phyloP scores from a whole-genome alignment of 352 stramenopile genomes.

The Phytopythium litorale region DNA sequence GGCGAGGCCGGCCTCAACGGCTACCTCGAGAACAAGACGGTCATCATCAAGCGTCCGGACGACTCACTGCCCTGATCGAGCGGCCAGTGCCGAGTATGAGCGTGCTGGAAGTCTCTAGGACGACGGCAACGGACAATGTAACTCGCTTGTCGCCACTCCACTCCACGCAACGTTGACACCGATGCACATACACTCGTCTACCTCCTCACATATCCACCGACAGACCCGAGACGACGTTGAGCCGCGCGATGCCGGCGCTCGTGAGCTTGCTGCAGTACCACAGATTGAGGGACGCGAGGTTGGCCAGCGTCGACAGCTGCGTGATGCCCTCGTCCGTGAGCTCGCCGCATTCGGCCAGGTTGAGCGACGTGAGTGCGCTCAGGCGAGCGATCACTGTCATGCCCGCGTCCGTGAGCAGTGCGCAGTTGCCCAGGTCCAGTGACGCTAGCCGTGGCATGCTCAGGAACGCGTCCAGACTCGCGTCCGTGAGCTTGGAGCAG shows the following conservation, averaged over 20 bases:
- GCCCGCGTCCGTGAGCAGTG: slow-evolving; percentile 58
- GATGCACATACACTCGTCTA: background rate
- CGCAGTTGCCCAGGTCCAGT: slow-evolving; percentile 83
- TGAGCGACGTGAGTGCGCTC: slow-evolving; percentile 57
- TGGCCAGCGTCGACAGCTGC: slow-evolving; percentile 38
- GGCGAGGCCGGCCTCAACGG: slow-evolving; percentile 61
- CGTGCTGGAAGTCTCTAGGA: background rate
- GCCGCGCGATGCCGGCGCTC: slow-evolving; percentile 37
- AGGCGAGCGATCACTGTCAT: slow-evolving; percentile 44
- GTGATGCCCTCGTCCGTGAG: slow-evolving; percentile 57
- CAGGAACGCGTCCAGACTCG: slow-evolving; percentile 40
- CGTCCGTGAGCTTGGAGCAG: slow-evolving; percentile 66
- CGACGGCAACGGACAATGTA: background rate
- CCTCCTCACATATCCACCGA: slow-evolving; percentile 28
- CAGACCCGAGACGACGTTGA: slow-evolving; percentile 38
- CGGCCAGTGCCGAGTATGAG: background rate
- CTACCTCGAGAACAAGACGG: slow-evolving; percentile 74
- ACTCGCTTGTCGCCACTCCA: background rate
- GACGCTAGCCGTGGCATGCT: slow-evolving; percentile 47
- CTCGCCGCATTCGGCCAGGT: slow-evolving; percentile 67
- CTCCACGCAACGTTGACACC: background rate
- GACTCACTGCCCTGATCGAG: slow-evolving; percentile 34
- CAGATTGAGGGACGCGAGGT: slow-evolving; percentile 63
- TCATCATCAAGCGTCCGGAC: slow-evolving; percentile 52
- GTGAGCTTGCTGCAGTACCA: slow-evolving; percentile 85